phyloP scores from a whole-genome alignment of 495 filamentous ascomycete species.

The Penicillium canariense region DNA sequence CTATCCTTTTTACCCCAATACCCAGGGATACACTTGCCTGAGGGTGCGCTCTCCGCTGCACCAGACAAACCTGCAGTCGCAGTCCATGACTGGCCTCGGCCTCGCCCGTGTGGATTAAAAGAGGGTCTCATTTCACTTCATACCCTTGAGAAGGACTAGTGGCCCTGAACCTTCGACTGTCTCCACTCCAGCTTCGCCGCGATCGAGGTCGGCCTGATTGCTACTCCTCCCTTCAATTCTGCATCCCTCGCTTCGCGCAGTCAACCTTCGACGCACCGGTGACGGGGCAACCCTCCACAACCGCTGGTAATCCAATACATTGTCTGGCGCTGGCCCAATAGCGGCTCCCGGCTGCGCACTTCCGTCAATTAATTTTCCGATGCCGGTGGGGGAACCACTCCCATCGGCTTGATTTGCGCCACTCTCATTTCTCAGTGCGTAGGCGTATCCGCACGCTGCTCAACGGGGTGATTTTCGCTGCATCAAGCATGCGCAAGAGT shows the following conservation, averaged over 20 bases:
- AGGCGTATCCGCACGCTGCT: slow-evolving; percentile 15
- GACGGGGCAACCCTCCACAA: slow-evolving; percentile 2
- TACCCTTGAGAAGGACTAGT: slow-evolving; percentile 11
- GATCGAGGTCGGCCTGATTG: slow-evolving; percentile 17
- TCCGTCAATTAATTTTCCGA: slow-evolving; percentile 20
- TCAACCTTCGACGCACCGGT: background rate
- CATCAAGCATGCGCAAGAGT: slow-evolving; percentile 31
- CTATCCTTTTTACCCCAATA: too few species aligned
- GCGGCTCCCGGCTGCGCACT: background rate
- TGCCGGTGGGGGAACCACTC: slow-evolving; percentile 17
- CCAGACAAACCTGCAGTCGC: background rate
- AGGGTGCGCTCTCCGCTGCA: background rate
- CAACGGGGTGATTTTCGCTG: slow-evolving; percentile 27
- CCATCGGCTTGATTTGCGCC: slow-evolving; percentile 4
- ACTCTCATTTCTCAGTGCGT: slow-evolving; percentile 19
- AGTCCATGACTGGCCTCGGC: background rate
- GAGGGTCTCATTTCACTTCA: background rate
- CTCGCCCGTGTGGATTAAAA: background rate
- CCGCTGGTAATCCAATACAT: slow-evolving; percentile 18
- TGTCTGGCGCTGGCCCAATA: slow-evolving; percentile 19
- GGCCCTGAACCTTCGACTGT: slow-evolving; percentile 8
- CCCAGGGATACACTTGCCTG: too few species aligned
- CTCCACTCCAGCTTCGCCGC: slow-evolving; percentile 16
- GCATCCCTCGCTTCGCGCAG: slow-evolving; percentile 30
- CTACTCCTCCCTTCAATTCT: slow-evolving; percentile 12